phyloP scores from a whole-genome alignment of 2,329 filamentous ascomycete genomes.

The Colletotrichum tabaci region DNA sequence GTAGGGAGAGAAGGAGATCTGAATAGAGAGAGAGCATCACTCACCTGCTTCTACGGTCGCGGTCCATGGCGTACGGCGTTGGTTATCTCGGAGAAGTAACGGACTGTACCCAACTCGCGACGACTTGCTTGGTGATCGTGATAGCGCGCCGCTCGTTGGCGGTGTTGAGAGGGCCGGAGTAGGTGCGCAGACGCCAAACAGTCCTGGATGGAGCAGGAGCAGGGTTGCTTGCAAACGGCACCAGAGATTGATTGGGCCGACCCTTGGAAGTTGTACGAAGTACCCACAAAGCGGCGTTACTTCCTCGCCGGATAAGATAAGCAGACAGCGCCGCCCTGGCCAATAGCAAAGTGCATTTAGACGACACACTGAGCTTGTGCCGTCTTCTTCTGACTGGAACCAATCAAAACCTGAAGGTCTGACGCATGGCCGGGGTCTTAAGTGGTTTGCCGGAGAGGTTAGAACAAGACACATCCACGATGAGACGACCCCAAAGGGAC shows the following conservation, averaged over 20 bases:
- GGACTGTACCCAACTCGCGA: neutral
- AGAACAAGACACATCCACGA: neutral
- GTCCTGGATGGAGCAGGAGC: constrained; percentile 38
- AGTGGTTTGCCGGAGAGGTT: constrained; percentile 8
- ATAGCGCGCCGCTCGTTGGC: constrained; percentile 27
- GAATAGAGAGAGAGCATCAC: constrained; percentile 17
- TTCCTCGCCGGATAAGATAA: constrained; percentile 23
- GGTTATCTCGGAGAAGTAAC: neutral
- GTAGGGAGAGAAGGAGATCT: neutral
- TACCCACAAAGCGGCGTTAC: constrained; percentile 24
- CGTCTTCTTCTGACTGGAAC: neutral
- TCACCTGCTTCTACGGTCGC: constrained; percentile 57
- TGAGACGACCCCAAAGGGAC: neutral
- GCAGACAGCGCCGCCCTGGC: neutral
- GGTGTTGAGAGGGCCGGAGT: constrained; percentile 23
- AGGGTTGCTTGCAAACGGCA: constrained; percentile 26
- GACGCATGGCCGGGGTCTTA: constrained; percentile 5
- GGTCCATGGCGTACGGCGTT: constrained; percentile 50
- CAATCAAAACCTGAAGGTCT: constrained; percentile 5
- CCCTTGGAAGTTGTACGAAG: constrained; percentile 23
- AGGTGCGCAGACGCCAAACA: constrained; percentile 28
- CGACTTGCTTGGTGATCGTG: constrained; percentile 19
- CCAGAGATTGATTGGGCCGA: constrained; percentile 16
- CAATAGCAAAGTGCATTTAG: neutral
- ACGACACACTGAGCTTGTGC: neutral